Percentiles rank a stretch among this genome's conserved stretches.
phyloP scores from a whole-genome alignment of 2,329 filamentous ascomycete species.

The Apiospora arundinis region DNA sequence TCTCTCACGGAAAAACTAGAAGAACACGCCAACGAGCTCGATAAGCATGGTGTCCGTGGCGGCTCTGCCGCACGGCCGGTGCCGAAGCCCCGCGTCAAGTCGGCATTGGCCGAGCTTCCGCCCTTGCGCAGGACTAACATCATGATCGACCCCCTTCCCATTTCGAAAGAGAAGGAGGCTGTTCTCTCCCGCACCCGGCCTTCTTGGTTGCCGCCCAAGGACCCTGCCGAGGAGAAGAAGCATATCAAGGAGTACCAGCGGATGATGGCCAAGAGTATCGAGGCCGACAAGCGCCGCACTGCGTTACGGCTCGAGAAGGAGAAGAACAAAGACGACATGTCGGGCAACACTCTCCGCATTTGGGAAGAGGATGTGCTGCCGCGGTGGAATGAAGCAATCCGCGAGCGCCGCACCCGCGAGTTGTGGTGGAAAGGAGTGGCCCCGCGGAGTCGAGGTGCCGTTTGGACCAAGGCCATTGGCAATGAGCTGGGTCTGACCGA shows the following conservation, averaged over 20 bases:
- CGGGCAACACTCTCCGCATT: constrained; percentile 55
- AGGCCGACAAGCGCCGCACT: constrained; percentile 66
- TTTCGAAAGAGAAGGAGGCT: constrained; percentile 87
- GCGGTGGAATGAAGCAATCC: constrained; percentile 75
- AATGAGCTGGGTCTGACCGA: constrained; percentile 74
- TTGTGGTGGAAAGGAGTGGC: constrained; percentile 85
- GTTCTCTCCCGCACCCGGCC: constrained; percentile 81
- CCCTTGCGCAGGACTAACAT: constrained; percentile 76
- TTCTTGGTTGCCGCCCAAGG: constrained; percentile 85
- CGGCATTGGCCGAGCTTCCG: constrained; percentile 72
- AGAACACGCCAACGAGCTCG: constrained; percentile 71
- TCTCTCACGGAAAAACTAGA: constrained; percentile 82
- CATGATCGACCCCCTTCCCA: constrained; percentile 83
- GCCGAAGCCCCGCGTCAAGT: constrained; percentile 62
- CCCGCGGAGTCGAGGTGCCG: constrained; percentile 69
- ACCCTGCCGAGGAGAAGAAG: constrained; percentile 87
- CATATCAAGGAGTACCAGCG: constrained; percentile 86
- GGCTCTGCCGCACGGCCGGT: constrained; percentile 34
- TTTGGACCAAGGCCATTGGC: constrained; percentile 75
- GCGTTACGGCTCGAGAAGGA: constrained; percentile 57
- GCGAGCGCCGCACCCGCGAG: constrained; percentile 72
- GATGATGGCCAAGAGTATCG: constrained; percentile 74
- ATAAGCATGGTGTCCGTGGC: constrained; percentile 49
- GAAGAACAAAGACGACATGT: constrained; percentile 61
- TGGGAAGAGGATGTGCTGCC: constrained; percentile 82